Evolutionary conservation across 2,329 filamentous ascomycete genomes (phyloP), one percentile per base, ranked within the genome.

Genomic region (Fusarium ramigenum): DNA sequence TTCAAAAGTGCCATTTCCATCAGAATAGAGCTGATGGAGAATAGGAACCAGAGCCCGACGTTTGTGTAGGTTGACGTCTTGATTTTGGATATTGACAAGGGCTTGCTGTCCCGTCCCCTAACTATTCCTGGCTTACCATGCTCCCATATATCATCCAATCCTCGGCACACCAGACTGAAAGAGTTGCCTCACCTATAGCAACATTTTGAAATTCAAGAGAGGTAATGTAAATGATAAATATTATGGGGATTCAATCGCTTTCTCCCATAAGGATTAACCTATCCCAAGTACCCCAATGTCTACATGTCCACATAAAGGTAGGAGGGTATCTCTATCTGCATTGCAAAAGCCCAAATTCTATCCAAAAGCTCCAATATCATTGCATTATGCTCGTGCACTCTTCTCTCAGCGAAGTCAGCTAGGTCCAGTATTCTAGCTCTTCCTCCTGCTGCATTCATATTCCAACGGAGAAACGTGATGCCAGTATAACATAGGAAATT

Each of bases 251-350:
- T 62, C 43, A 57, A 62, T 62, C 52, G 46, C 40, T 60, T 49
- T 50, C 53, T 60, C 52, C 47, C 42, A 56, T n/a, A 23, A 60
- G 43, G 47, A 28, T 63, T 61, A 61, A 37, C 47, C 28, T 39
- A 53, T 60, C 61, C 63, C 60, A 66, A 54, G 37, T 73, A 64
- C 62, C 70, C 63, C 44, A 21, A 59, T 66, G 69, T 68, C 30
- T 56, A 58, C 62, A 64, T 73, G 36, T 69, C 66, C 59, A 69
- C 66, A 65, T 47, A 53, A 66, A 67, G 64, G 63, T 67, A 72
- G 58, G 46, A 61, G 68, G 73, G 73, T 75, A 74, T 75, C 63
- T 74, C 54, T 63, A 52, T 72, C 60, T 39, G 47, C 69, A 34
- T 62, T 59, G 42, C 54, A 46, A 52, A 69, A 68, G 39, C 60